Percentiles rank a stretch among this genome's conserved stretches.
Conservation (phyloP, 192 early-diverging fungal species). For the Coemansia sp. region DNA sequence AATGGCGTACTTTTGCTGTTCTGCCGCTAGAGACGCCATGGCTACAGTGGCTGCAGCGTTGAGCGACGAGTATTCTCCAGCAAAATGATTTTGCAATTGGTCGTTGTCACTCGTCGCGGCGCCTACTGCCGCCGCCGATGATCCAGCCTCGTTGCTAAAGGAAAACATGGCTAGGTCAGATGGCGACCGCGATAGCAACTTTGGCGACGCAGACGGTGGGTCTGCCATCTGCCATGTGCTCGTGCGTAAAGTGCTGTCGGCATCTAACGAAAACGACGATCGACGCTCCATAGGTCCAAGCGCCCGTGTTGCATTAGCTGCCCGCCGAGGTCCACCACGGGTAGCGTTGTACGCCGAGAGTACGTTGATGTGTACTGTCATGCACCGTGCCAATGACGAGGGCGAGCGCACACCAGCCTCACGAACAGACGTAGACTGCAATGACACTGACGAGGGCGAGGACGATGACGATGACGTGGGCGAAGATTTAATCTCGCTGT, state of each 20-base stretch:
- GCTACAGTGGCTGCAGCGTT: conserved; percentile 36
- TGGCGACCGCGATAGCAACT: conserved; percentile 28
- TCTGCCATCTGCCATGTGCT: not conserved
- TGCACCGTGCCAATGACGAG: conserved; percentile 22
- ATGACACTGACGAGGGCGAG: conserved; percentile 1
- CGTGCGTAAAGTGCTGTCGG: not conserved
- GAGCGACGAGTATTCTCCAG: conserved; percentile 14
- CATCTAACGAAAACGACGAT: not conserved
- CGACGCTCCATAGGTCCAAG: not conserved
- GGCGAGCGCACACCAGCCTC: conserved; percentile 10
- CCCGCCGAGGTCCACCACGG: not conserved
- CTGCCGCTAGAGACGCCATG: conserved; percentile 9
- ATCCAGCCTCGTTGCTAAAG: not conserved
- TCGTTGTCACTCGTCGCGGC: not conserved
- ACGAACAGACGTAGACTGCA: conserved; percentile 2
- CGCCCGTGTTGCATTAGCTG: not conserved
- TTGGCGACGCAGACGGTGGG: conserved; percentile 8
- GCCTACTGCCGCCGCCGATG: not conserved
- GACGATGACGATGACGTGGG: conserved; percentile 2
- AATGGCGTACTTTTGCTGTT: conserved; percentile 4
- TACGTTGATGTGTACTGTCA: conserved; percentile 43
- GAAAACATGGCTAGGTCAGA: conserved; percentile 51
- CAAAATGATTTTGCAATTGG: not conserved
- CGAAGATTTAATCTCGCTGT: not conserved
- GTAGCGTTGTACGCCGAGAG: conserved; percentile 34